A percentile compares a stretch with the other conserved stretches of the same genome.
Conservation (phyloP, 1,284 basidiomycete species). For the Naganishia albida region DNA sequence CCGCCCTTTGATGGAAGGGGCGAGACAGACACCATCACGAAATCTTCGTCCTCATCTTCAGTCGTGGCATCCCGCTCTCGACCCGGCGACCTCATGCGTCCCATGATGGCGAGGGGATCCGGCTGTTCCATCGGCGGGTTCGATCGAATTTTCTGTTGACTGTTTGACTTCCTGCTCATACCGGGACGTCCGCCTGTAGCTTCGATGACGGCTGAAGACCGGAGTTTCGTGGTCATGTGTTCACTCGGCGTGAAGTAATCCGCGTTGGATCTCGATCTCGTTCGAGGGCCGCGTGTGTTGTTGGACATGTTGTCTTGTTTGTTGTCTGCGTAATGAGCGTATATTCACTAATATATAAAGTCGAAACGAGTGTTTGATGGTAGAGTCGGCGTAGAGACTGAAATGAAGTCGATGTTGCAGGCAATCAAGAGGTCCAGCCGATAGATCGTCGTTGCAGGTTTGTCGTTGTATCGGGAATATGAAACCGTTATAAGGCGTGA, state of each 20-base stretch:
- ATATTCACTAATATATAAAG: constrained; percentile 8
- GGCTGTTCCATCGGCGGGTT: neutral
- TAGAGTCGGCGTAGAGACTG: neutral
- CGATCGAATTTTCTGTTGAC: constrained; percentile 3
- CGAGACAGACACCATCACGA: constrained; percentile 47
- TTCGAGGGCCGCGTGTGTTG: constrained; percentile 9
- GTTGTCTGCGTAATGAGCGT: constrained; percentile 6
- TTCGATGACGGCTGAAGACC: neutral
- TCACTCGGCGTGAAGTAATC: neutral
- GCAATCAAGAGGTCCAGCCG: constrained; percentile 15
- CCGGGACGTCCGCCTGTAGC: neutral
- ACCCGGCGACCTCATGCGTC: constrained; percentile 15
- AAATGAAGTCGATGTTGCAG: neutral
- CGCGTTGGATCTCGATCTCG: constrained; percentile 12
- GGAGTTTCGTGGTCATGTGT: neutral
- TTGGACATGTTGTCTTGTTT: neutral
- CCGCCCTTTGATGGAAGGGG: constrained; percentile 38
- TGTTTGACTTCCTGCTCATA: constrained; percentile 11
- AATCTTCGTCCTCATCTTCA: constrained; percentile 47
- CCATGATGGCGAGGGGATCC: constrained; percentile 24
- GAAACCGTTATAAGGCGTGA: neutral
- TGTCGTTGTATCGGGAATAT: neutral
- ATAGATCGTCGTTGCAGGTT: neutral
- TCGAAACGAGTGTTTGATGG: constrained; percentile 9
- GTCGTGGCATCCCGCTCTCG: constrained; percentile 15